Base-by-base conservation (phyloP, 176 grass and related monocot genomes). In the Zea luxurians region DNA sequence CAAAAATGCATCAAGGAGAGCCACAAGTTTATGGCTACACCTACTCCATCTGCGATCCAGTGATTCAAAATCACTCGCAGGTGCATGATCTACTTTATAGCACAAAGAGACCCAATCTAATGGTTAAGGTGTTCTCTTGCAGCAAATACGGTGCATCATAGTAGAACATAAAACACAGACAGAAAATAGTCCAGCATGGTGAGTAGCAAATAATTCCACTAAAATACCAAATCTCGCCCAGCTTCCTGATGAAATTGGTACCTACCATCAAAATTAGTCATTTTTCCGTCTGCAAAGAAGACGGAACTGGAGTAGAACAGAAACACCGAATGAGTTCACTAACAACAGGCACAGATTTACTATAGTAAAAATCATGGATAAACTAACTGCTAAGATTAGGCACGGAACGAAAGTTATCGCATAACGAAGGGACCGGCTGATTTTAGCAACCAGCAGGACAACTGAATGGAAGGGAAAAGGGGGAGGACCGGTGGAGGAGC, bases 401-500 rank as follows among this genome's bases (percentile, higher is more conserved):
- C 42, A 12, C 40, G 27, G 2, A 48, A 44, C 11, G 7, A 7
- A 15, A 10, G 36, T 0, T 10, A n/a, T 38, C 54, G 8, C 48
- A 18, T 13, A 82, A 63, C 9, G 45, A 34, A 21, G n/a, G 42
- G 54, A 46, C 3, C 4, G 0, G 18, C 52, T 73, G 36, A 13
- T n/a, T 58, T 4, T 37, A 86, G 73, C 72, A 77, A 84, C 38
- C 8, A 12, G 48, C 15, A 13, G 38, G 27, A 8, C 35, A 4
- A 71, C n/a, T 50, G 16, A 15, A 60, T 6, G 36, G 70, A 21
- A 64, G 3, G 37, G 64, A 40, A 58, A 8, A 40, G 10, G 41
- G 75, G 66, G 2, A 1, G n/a, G 61, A 27, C 27, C 27, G 68
- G 47, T 12, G 47, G 47, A n/a, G 16, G 53, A n/a, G 6, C 6